Base-by-base conservation (phyloP, 2,329 filamentous ascomycete genomes). In the Metarhizium rileyi region DNA sequence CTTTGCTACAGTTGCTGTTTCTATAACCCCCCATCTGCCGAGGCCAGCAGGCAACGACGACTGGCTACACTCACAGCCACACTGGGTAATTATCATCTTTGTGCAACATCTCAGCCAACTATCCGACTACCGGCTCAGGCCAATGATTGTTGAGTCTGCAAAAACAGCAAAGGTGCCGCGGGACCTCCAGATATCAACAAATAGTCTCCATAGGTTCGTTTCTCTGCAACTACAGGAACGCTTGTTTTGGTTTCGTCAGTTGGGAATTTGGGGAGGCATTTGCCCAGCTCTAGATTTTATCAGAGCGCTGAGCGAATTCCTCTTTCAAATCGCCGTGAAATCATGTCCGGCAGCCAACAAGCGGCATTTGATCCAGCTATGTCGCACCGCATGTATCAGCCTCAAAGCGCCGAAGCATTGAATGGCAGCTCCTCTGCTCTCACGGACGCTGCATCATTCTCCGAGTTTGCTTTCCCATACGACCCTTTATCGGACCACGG, bases 381-480 rank as follows among this genome's bases (percentile, higher is more conserved):
- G 35, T 56, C 58, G 42, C 61, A 60, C 48, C 49, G 33, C 38
- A 50, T 61, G 20, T 63, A 59, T 50, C 56, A 51, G 26, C 51
- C 49, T 14, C 54, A 44, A 27, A 51, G 53, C 48, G 53, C 58
- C 51, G 50, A 53, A 38, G 49, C 53, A 51, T 53, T 60, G 49
- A 55, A 57, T 33, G 53, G 56, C 46, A 51, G 46, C 26, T 52
- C 56, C 28, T 50, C 55, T 30, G 49, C 56, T 55, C 58, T 73
- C 57, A 70, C 76, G 57, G 71, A 76, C 54, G 57, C 67, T 30
- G 63, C 71, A 16, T 72, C 74, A 45, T 81, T 80, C 33, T 63
- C 72, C 12, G 73, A 75, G 46, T 81, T 80, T 57, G 66, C 68
- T 53, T 80, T 79, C 57, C 59, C 73, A 3, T 80, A 75, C 57